A percentile compares a stretch with the other conserved stretches of the same genome.
Conservation (phyloP, 345 rosid species). For the Citrus medica region DNA sequence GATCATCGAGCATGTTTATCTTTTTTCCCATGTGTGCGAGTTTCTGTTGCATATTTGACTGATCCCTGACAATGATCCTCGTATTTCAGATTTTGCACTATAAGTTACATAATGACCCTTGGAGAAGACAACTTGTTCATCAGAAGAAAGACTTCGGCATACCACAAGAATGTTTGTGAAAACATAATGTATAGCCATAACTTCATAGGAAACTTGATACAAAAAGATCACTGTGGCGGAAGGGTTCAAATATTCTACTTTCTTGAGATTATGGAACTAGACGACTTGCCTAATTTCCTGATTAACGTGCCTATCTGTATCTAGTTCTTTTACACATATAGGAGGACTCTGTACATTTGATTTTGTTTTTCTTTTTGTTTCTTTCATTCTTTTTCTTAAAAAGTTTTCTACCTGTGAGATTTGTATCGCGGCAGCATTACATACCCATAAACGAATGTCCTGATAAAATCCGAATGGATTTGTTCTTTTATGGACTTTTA, state of each 20-base stretch:
- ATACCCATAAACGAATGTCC: neutral
- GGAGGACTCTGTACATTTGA: neutral
- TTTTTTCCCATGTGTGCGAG: neutral
- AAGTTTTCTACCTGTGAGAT: neutral
- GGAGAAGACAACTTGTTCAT: conserved; percentile 54
- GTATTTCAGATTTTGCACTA: conserved; percentile 56
- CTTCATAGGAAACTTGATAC: neutral
- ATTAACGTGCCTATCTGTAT: neutral
- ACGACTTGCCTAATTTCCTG: neutral
- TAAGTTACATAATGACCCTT: conserved; percentile 86
- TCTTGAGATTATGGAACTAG: neutral
- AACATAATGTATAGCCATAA: conserved; percentile 21
- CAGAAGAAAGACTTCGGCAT: conserved; percentile 56
- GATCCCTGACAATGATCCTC: neutral
- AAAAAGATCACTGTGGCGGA: neutral
- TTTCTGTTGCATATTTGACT: neutral
- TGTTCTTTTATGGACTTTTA: neutral
- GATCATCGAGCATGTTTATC: neutral
- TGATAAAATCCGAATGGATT: neutral
- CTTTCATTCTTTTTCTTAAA: neutral
- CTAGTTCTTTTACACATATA: neutral
- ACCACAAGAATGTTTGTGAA: conserved; percentile 63
- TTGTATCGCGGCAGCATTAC: neutral
- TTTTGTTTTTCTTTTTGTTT: neutral
- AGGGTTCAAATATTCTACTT: neutral